Evolutionary conservation across 306 rosid genomes (phyloP).

Genomic region (Castanea mollissima): DNA sequence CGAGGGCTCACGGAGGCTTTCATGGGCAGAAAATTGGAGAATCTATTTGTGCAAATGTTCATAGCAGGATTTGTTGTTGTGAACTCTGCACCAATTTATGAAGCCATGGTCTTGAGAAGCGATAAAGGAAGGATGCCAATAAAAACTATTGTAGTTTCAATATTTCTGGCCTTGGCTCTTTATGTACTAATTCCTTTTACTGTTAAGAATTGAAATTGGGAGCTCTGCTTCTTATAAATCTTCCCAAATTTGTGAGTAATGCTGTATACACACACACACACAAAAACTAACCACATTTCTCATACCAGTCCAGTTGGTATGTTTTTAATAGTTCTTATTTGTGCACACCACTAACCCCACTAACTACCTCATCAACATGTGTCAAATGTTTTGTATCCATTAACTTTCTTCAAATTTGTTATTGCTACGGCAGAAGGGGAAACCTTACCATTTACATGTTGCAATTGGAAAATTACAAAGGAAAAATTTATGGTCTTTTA

Average conservation of each 20-base stretch:
- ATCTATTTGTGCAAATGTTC: slow-evolving; percentile 19
- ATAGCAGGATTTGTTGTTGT: slow-evolving; percentile 27
- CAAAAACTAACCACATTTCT: no score
- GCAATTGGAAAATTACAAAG: background rate
- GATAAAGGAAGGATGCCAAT: slow-evolving; percentile 31
- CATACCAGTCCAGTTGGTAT: no score
- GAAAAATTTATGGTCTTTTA: background rate
- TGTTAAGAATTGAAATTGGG: background rate
- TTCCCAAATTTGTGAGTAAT: no score
- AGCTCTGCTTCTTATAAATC: background rate
- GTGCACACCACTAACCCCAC: no score
- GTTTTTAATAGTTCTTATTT: no score
- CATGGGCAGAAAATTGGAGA: slow-evolving; percentile 11
- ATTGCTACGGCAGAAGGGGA: background rate
- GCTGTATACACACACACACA: no score
- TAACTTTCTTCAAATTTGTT: no score
- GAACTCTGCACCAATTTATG: slow-evolving; percentile 35
- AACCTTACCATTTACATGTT: background rate
- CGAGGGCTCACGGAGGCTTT: slow-evolving; percentile 7
- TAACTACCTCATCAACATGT: no score
- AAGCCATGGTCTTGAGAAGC: slow-evolving; percentile 26
- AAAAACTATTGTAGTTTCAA: slow-evolving; percentile 2
- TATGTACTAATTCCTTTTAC: background rate
- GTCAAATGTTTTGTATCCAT: no score
- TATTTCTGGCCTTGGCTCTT: background rate